These are phyloP conservation scores for Lodderomyces orthopsilosis DNA, from an alignment of 1,139 yeast species.

Conservation along the genomic window DNA sequence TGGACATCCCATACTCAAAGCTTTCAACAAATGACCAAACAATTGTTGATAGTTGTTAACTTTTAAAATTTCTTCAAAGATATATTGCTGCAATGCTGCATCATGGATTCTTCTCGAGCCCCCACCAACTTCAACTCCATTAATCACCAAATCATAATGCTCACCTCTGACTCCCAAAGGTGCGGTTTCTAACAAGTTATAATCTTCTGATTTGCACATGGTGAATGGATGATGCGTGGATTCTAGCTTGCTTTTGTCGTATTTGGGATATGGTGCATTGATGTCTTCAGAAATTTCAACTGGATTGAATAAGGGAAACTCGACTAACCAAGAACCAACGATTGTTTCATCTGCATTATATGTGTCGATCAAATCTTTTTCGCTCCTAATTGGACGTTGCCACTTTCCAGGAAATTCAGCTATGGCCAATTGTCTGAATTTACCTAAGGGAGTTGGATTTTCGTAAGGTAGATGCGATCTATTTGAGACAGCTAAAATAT, in stretches of 20 bases:
- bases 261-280: slow-evolving; percentile 54
- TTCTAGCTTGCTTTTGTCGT: slow-evolving; percentile 45
- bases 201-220: slow-evolving; percentile 76
- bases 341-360: slow-evolving; percentile 31
- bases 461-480: slow-evolving; percentile 71
- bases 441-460: slow-evolving; percentile 93
- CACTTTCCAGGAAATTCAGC: slow-evolving; percentile 50
- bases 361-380: slow-evolving; percentile 16
- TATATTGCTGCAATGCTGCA: slow-evolving; percentile 66
- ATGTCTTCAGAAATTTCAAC: slow-evolving; percentile 41
- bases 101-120: slow-evolving; percentile 96
- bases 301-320: slow-evolving; percentile 90
- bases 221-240: slow-evolving; percentile 98
- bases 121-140: slow-evolving; percentile 96
- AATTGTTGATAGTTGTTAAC: slow-evolving; percentile 56
- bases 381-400: slow-evolving; percentile 38
- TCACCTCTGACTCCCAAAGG: slow-evolving; percentile 82
- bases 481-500: slow-evolving; percentile 70
- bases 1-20: slow-evolving; percentile 90
- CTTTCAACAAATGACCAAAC: slow-evolving; percentile 85
- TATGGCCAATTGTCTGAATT: slow-evolving; percentile 72
- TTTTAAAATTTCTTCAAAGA: slow-evolving; percentile 55
- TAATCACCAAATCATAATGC: slow-evolving; percentile 89
- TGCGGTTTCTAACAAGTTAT: slow-evolving; percentile 46
- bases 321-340: slow-evolving; percentile 83